phyloP scores from a whole-genome alignment of 2,329 filamentous ascomycete genomes.

The Trichoderma lentiforme region DNA sequence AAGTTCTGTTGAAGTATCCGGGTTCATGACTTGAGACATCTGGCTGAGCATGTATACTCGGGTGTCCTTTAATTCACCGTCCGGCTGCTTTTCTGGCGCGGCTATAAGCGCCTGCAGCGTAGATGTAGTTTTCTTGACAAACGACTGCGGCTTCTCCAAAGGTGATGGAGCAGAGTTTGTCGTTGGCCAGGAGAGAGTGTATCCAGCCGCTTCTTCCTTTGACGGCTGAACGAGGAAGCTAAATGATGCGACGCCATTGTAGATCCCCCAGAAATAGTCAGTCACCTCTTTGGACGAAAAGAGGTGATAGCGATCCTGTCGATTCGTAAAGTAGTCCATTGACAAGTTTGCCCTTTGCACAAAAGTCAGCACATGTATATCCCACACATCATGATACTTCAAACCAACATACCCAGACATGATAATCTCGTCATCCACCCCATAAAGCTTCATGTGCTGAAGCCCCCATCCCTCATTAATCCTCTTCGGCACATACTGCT shows the following conservation, averaged over 20 bases:
- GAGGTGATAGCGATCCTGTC: conserved; percentile 91
- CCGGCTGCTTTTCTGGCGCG: conserved; percentile 16
- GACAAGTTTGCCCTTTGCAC: conserved; percentile 73
- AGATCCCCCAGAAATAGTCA: conserved; percentile 76
- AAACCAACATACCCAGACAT: conserved; percentile 67
- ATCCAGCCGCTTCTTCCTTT: conserved; percentile 50
- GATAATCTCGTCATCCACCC: conserved; percentile 91
- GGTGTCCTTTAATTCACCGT: conserved; percentile 51
- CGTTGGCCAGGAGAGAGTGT: conserved; percentile 68
- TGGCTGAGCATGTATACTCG: conserved; percentile 84
- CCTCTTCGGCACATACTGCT: conserved; percentile 77
- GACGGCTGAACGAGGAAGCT: conserved; percentile 76
- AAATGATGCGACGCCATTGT: conserved; percentile 71
- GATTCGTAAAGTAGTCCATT: conserved; percentile 91
- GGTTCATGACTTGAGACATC: conserved; percentile 77
- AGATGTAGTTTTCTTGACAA: conserved; percentile 65
- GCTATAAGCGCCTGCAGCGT: conserved; percentile 66
- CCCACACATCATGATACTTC: background rate
- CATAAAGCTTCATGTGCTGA: conserved; percentile 99
- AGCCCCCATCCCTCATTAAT: conserved; percentile 98
- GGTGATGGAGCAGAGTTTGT: conserved; percentile 74
- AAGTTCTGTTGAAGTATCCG: conserved; percentile 83
- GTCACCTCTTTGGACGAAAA: conserved; percentile 78
- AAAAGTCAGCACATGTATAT: background rate
- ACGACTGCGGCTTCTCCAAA: conserved; percentile 64